Evolutionary conservation across 2,329 filamentous ascomycete species (phyloP), one percentile per base, ranked within the genome.

Genomic region (Ophiostoma piceae): DNA sequence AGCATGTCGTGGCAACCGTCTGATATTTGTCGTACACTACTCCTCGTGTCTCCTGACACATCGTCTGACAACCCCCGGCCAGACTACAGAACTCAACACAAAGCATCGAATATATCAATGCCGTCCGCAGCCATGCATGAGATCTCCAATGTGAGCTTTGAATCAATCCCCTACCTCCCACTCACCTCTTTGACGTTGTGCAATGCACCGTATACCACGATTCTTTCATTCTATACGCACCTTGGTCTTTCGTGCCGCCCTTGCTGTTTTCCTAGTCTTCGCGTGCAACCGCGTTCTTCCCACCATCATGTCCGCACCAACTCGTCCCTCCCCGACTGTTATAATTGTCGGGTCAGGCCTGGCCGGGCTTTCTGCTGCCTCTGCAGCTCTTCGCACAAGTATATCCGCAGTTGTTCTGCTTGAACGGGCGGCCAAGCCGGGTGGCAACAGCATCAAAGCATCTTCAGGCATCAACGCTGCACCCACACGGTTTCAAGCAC

Each of bases 381-480:
- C 84, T 57, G 81, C 85, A 71, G 83, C 88, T 7, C 78, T 89
- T 4, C 77, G 80, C 3, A 80, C 82, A 14, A 82, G 83, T 54
- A 80, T 84, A 1, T 39, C 71, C 4, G 77, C 81, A 0, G 87
- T 90, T 0, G 80, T 81, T 41, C 80, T 90, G 67, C 80, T 90
- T 14, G 88, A 90, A 71, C 84, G 86, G 26, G 82, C 83, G 0
- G 82, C 82, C 0, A 89, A 87, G 0, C 80, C 79, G 3, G 94
- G 94, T 80, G 95, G 95, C 80, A 98, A 98, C 88, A 97, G 94
- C 73, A 98, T 94, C 77, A 98, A 99, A 84, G 95, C 95, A 77
- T 99, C 95, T 66, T 98, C 95, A 68, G 95, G 95, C 79, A 99
- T 99, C 86, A 99, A 98, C 86, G 95, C 94, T 80, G 95, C 95